phyloP scores from a whole-genome alignment of 2,329 filamentous ascomycete species.

The Pyrenophora teres region DNA sequence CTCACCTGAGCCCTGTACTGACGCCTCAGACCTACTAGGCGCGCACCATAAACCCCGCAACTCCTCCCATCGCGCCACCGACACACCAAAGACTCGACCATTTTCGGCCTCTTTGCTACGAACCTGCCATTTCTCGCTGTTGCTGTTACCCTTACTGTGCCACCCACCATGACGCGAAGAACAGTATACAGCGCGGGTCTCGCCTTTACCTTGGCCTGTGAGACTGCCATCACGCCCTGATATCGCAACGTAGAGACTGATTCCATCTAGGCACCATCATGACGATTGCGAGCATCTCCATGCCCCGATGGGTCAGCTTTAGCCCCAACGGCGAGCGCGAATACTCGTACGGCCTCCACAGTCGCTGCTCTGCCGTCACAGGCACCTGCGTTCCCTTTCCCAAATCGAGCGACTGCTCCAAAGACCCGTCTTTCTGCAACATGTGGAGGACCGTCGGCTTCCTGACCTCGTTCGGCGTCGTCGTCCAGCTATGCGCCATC shows the following conservation, averaged over 20 bases:
- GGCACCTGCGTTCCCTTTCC: constrained; percentile 70
- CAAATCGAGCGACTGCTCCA: constrained; percentile 67
- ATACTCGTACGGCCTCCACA: constrained; percentile 74
- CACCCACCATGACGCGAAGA: constrained; percentile 52
- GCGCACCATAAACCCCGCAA: constrained; percentile 11
- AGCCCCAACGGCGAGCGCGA: constrained; percentile 49
- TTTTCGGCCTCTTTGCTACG: background rate
- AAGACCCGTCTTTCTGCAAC: constrained; percentile 78
- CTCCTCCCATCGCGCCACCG: constrained; percentile 12
- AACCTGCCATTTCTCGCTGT: background rate
- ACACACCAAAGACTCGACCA: background rate
- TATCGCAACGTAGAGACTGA: constrained; percentile 11
- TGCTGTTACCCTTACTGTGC: background rate
- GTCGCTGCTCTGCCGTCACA: constrained; percentile 73
- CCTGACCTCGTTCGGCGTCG: constrained; percentile 79
- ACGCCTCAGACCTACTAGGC: constrained; percentile 1
- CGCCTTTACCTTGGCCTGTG: constrained; percentile 53
- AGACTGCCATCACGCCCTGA: constrained; percentile 9
- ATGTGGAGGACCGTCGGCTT: constrained; percentile 92
- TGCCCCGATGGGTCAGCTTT: constrained; percentile 73
- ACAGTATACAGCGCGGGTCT: constrained; percentile 56
- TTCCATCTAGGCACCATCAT: constrained; percentile 65
- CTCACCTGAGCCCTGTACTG: background rate
- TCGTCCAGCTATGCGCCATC: constrained; percentile 81
- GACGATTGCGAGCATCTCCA: constrained; percentile 70